Evolutionary conservation across 352 stramenopile genomes (phyloP).

Genomic region (Achlya hypogyna): DNA sequence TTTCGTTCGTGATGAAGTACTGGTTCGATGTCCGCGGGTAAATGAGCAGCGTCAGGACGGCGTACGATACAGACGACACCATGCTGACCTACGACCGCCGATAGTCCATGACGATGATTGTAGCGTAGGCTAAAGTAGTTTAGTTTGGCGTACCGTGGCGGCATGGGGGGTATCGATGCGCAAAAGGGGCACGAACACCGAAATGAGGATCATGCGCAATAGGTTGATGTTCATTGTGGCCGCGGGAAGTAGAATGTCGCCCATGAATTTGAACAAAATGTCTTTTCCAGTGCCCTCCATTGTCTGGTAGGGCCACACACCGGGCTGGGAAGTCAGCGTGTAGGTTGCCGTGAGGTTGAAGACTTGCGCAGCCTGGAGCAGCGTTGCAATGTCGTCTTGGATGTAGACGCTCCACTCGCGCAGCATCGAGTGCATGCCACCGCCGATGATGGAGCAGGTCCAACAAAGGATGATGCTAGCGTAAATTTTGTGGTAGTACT

Average conservation of each 20-base stretch:
- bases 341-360: slow-evolving; percentile 41
- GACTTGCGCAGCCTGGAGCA: slow-evolving; percentile 57
- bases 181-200: slow-evolving; percentile 11
- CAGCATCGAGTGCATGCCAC: slow-evolving; percentile 79
- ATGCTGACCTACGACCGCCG: slow-evolving; percentile 19
- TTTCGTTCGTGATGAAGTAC: slow-evolving; percentile 20
- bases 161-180: slow-evolving; percentile 12
- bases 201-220: slow-evolving; percentile 18
- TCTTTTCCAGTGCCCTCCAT: slow-evolving; percentile 43
- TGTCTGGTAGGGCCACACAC: slow-evolving; percentile 46
- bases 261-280: slow-evolving; percentile 54
- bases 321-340: neutral
- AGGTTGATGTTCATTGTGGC: slow-evolving; percentile 25
- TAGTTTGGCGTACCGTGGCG: slow-evolving; percentile 7
- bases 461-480: slow-evolving; percentile 54
- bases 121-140: too few species aligned
- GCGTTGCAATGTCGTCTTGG: slow-evolving; percentile 47
- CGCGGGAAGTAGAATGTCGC: slow-evolving; percentile 47
- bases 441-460: slow-evolving; percentile 61
- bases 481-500: slow-evolving; percentile 70
- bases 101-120: too few species aligned
- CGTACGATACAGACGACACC: slow-evolving; percentile 7
- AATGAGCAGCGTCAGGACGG: slow-evolving; percentile 2
- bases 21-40: slow-evolving; percentile 18
- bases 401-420: slow-evolving; percentile 73